Conservation (phyloP, 2,329 filamentous ascomycete genomes). For the Cordyceps tenuipes region DNA sequence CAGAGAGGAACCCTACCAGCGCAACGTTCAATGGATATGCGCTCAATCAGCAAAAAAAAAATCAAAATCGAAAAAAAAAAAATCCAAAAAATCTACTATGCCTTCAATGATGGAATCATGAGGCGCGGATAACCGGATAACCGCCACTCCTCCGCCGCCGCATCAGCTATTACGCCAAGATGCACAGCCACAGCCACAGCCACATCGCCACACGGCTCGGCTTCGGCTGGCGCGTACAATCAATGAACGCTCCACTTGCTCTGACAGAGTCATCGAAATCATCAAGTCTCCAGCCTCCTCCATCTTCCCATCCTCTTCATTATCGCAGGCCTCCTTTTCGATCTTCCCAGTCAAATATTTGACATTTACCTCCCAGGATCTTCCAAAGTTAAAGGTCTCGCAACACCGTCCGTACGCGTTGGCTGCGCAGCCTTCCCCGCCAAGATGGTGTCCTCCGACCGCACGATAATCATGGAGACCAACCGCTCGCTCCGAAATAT, state of each 20-base stretch:
- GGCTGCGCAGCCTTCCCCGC: not conserved
- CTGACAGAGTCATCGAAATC: not conserved
- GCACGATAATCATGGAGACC: conserved; percentile 56
- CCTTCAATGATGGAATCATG: too few species aligned
- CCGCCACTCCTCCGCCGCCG: too few species aligned
- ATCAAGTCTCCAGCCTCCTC: not conserved
- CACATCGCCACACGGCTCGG: not conserved
- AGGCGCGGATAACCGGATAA: too few species aligned
- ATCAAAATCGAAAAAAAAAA: too few species aligned
- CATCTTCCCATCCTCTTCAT: not conserved
- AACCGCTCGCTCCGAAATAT: conserved; percentile 83
- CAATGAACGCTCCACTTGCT: not conserved
- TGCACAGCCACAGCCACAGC: not conserved
- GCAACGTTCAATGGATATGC: too few species aligned
- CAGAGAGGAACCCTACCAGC: too few species aligned
- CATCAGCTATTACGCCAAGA: not conserved
- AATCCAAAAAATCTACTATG: too few species aligned
- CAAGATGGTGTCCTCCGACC: conserved; percentile 40
- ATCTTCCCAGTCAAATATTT: not conserved
- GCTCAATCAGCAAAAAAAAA: too few species aligned
- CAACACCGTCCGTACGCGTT: not conserved
- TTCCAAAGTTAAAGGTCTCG: not conserved
- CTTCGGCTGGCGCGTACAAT: not conserved
- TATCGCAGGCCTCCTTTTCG: not conserved
- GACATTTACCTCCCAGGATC: not conserved